These are phyloP conservation scores for Sicyos baderoa DNA, from an alignment of 306 rosid species.

Conservation along the genomic window DNA sequence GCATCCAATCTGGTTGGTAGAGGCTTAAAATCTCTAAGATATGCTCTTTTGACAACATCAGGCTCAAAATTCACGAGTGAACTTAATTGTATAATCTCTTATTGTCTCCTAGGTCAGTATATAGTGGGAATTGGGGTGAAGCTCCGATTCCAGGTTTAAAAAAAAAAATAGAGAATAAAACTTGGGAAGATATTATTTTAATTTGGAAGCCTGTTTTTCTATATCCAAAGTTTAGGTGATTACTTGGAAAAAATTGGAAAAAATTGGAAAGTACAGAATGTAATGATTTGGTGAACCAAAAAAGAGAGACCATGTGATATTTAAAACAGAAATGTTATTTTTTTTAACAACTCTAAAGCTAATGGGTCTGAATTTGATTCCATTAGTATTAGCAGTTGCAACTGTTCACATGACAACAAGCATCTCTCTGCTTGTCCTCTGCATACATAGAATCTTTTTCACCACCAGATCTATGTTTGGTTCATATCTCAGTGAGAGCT, in stretches of 20 bases:
- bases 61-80: no score
- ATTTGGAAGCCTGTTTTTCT: slow-evolving; percentile 3
- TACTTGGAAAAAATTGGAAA: background rate
- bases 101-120: no score
- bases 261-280: background rate
- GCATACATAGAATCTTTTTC: slow-evolving; percentile 15
- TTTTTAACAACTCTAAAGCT: background rate
- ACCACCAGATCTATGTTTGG: background rate
- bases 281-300: slow-evolving; percentile 15
- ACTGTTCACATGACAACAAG: slow-evolving; percentile 43
- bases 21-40: no score
- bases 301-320: slow-evolving; percentile 18
- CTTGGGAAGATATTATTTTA: background rate
- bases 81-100: no score
- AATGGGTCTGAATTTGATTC: background rate
- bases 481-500: slow-evolving; percentile 10
- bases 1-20: no score
- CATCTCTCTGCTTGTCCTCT: slow-evolving; percentile 27
- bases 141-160: no score
- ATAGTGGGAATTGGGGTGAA: no score
- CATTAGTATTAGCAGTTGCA: slow-evolving; percentile 23
- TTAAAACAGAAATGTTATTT: slow-evolving; percentile 7
- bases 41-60: no score
- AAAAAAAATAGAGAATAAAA: background rate
- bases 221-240: background rate